Conservation (phyloP, 2,329 filamentous ascomycete species). For the Alternaria sp. region DNA sequence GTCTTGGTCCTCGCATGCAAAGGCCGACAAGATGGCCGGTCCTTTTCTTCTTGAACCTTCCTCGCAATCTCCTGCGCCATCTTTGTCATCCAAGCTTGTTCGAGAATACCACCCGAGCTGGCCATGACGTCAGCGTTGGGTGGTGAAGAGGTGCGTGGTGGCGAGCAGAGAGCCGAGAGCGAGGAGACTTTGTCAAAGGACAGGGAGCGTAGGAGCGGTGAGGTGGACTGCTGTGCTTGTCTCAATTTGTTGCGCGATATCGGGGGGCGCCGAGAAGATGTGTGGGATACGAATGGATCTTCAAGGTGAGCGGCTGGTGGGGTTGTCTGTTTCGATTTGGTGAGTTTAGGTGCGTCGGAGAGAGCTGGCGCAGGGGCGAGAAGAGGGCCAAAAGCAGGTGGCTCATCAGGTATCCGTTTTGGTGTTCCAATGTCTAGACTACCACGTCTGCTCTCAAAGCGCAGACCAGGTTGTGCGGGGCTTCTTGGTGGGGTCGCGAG, state of each 20-base stretch:
- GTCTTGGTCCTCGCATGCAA: slow-evolving; percentile 17
- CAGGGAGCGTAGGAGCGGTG: slow-evolving; percentile 49
- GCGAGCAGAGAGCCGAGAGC: slow-evolving; percentile 38
- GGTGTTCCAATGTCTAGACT: slow-evolving; percentile 40
- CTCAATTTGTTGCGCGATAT: slow-evolving; percentile 44
- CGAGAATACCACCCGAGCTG: slow-evolving; percentile 65
- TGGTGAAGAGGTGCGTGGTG: slow-evolving; percentile 36
- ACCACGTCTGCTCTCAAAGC: slow-evolving; percentile 37
- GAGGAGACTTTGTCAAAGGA: slow-evolving; percentile 45
- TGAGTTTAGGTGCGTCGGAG: slow-evolving; percentile 34
- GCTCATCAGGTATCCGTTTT: slow-evolving; percentile 31
- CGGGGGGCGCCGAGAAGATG: slow-evolving; percentile 37
- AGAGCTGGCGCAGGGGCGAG: slow-evolving; percentile 42
- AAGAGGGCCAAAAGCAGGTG: slow-evolving; percentile 29
- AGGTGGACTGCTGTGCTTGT: slow-evolving; percentile 45
- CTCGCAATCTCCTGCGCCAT: slow-evolving; percentile 92
- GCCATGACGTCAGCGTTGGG: slow-evolving; percentile 35
- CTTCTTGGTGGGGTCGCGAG: slow-evolving; percentile 45
- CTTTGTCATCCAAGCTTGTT: slow-evolving; percentile 88
- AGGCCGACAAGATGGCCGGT: slow-evolving; percentile 26
- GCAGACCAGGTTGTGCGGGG: slow-evolving; percentile 33
- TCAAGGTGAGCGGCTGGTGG: slow-evolving; percentile 16
- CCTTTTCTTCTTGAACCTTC: slow-evolving; percentile 87
- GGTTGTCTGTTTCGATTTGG: slow-evolving; percentile 33
- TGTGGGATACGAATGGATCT: slow-evolving; percentile 24